Conservation (phyloP, 2,329 filamentous ascomycete species). For the Aspergillus pseudonomiae region DNA sequence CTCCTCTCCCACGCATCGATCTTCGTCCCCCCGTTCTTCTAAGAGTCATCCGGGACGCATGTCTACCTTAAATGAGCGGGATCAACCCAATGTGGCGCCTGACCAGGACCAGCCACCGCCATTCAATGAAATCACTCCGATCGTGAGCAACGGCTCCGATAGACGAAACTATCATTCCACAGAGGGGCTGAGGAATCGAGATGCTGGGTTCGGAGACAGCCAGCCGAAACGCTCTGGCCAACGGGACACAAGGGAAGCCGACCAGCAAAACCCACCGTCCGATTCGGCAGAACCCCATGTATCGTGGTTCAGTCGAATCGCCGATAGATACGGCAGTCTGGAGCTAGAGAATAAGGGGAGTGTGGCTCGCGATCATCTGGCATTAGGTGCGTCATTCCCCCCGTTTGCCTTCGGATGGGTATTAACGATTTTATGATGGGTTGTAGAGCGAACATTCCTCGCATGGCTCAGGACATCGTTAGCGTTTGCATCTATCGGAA, state of each 20-base stretch:
- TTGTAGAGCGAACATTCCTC: conserved; percentile 66
- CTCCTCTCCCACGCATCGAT: conserved; percentile 26
- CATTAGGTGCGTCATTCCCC: conserved; percentile 53
- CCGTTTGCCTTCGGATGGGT: not conserved
- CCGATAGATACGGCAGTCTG: conserved; percentile 64
- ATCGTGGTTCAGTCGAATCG: conserved; percentile 52
- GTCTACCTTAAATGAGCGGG: conserved; percentile 27
- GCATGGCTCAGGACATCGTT: conserved; percentile 69
- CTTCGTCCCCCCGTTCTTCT: conserved; percentile 25
- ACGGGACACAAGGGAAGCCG: conserved; percentile 8
- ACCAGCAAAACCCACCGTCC: conserved; percentile 7
- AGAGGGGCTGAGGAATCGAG: conserved; percentile 23
- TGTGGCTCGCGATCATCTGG: conserved; percentile 67
- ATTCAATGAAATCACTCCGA: conserved; percentile 37
- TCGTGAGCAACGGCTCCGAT: conserved; percentile 29
- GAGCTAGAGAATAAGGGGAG: conserved; percentile 69
- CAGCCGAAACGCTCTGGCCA: conserved; percentile 16
- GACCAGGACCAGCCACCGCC: conserved; percentile 19
- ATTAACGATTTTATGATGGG: not conserved
- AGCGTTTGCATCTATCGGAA: conserved; percentile 67
- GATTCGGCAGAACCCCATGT: conserved; percentile 21
- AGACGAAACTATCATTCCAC: conserved; percentile 39
- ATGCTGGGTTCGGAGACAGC: conserved; percentile 15
- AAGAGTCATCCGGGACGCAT: conserved; percentile 19
- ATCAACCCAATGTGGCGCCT: conserved; percentile 23